These are phyloP conservation scores for Xylariaceae sp. DNA, from an alignment of 2,329 filamentous ascomycete genomes.

Conservation along the genomic window DNA sequence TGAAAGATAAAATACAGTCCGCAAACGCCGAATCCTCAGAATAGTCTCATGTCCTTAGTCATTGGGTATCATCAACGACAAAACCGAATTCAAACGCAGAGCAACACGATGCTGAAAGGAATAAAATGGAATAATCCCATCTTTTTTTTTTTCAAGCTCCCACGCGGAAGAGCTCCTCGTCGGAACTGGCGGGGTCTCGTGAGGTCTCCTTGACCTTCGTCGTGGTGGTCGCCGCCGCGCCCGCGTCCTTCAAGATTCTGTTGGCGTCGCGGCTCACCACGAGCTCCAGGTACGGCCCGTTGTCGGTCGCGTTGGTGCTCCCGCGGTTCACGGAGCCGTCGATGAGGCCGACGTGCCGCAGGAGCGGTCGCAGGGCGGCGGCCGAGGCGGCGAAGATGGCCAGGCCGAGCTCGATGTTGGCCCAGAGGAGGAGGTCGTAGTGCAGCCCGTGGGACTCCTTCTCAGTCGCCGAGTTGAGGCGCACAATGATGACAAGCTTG, in stretches of 20 bases:
- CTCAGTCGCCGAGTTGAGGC: conserved; percentile 20
- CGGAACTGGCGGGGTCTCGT: conserved; percentile 1
- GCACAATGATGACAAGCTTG: conserved; percentile 30
- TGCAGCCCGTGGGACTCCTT: conserved; percentile 23
- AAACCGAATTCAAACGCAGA: conserved; percentile 1
- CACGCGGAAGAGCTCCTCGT: conserved; percentile 15
- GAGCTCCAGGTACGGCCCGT: conserved; percentile 16
- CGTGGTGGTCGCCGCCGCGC: background rate
- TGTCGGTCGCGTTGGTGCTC: conserved; percentile 5
- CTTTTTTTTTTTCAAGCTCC: no score
- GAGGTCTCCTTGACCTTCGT: background rate
- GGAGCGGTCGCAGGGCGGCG: conserved; percentile 28
- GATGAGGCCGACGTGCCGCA: conserved; percentile 20
- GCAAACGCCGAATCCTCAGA: background rate
- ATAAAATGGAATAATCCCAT: background rate
- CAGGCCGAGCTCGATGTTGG: conserved; percentile 29
- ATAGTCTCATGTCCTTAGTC: background rate
- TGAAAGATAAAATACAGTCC: background rate
- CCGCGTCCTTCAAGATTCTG: background rate
- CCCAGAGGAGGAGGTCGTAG: conserved; percentile 30
- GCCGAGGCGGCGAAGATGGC: conserved; percentile 29
- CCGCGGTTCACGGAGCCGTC: conserved; percentile 8
- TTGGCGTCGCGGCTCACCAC: conserved; percentile 7
- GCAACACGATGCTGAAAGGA: background rate
- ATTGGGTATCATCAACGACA: background rate